Base-by-base conservation (phyloP, 2,329 filamentous ascomycete species). In the Monosporascus sp. region DNA sequence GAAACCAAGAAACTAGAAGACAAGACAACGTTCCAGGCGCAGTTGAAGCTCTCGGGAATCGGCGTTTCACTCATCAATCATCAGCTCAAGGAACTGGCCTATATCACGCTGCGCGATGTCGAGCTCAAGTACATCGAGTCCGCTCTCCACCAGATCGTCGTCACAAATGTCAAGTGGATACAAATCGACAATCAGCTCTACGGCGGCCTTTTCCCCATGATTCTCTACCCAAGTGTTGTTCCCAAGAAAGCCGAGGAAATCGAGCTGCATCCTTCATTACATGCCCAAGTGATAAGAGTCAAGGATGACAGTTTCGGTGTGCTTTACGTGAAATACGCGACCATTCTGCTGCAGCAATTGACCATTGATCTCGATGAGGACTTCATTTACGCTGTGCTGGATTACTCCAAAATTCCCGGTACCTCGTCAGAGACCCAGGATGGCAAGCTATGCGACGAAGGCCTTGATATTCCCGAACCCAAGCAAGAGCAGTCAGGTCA, bases 291-390 rank as follows among this genome's bases (percentile, higher is more conserved):
- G 51, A 97, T 93, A 11, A 83, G 91, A 31, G 93, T 99, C 69
- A 99, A 99, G 75, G 94, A 99, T 65, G 93, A 99, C 66, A 96
- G 92, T 1, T 99, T 97, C 66, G 94, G 94, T 64, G 94, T 99
- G 22, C 77, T 97, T 9, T 99, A 99, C 72, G 92, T 99, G 79
- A 99, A 99, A 71, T 99, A 99, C 70, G 93, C 94, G 22, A 96
- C 93, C 0, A 72, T 99, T 46, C 76, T 99, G 35, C 76, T 99
- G 46, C 94, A 99, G 70, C 92, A 99, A 70, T 97, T 99, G 92
- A 99, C 94, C 0, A 79, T 99, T 2, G 94, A 99, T 63, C 85
- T 99, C 48, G 94, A 99, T 60, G 94, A 99, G 65, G 94, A 99
- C 68, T 99, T 99, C 72, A 92, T 99, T 53, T 96, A 96, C 69